These are phyloP conservation scores for Hydnum rufescens DNA, from an alignment of 768 basidiomycete species.

Conservation along the genomic window DNA sequence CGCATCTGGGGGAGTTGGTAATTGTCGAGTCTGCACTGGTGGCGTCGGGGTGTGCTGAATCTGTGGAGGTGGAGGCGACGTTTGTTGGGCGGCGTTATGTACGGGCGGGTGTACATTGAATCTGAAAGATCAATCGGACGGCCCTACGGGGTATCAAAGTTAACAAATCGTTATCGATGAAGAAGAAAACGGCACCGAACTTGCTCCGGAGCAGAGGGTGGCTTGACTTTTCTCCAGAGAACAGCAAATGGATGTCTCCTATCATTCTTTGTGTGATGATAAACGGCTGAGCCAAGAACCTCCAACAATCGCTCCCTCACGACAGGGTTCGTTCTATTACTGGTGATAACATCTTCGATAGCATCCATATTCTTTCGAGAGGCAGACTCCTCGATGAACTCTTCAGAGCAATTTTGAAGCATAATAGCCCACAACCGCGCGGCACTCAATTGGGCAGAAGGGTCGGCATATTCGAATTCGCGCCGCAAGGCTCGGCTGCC, in stretches of 20 bases:
- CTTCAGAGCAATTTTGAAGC: slow-evolving; percentile 36
- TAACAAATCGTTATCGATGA: neutral
- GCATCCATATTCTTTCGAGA: slow-evolving; percentile 63
- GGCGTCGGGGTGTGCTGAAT: too few relatives aligned
- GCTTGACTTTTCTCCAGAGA: slow-evolving; percentile 67
- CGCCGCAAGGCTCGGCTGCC: slow-evolving; percentile 63
- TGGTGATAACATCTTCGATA: slow-evolving; percentile 53
- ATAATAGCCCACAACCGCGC: slow-evolving; percentile 67
- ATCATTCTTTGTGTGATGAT: slow-evolving; percentile 18
- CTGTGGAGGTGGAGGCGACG: neutral
- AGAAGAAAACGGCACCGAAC: slow-evolving; percentile 24
- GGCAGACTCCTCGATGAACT: slow-evolving; percentile 27
- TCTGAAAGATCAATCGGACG: slow-evolving; percentile 63
- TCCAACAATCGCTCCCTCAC: slow-evolving; percentile 63
- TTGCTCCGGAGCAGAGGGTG: slow-evolving; percentile 61
- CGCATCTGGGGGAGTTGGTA: neutral
- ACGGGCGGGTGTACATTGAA: slow-evolving; percentile 57
- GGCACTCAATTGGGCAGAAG: neutral
- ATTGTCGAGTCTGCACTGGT: too few relatives aligned
- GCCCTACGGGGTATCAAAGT: slow-evolving; percentile 27
- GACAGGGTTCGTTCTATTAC: slow-evolving; percentile 49
- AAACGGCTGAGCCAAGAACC: slow-evolving; percentile 67
- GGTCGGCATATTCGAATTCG: slow-evolving; percentile 53
- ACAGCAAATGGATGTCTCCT: slow-evolving; percentile 33
- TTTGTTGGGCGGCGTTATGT: neutral